Conservation (phyloP, 768 basidiomycete species). For the Suillus spraguei region DNA sequence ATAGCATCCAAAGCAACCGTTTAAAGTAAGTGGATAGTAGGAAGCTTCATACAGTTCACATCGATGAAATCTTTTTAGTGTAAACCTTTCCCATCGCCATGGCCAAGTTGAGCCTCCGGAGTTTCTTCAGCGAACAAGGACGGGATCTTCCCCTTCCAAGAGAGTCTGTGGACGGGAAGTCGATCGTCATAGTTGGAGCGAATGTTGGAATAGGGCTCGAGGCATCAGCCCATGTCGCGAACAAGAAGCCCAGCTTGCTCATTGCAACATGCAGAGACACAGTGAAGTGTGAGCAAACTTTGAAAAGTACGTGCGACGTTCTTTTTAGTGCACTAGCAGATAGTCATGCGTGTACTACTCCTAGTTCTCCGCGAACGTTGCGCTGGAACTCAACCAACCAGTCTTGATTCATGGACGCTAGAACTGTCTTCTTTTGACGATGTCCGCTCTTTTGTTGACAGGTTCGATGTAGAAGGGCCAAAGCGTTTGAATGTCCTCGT, state of each 20-base stretch:
- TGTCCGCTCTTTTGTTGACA: conserved; percentile 35
- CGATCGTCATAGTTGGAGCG: conserved; percentile 52
- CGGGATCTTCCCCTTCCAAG: conserved; percentile 11
- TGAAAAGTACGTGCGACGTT: conserved; percentile 18
- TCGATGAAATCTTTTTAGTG: background rate
- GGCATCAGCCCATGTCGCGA: conserved; percentile 33
- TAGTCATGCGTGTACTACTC: conserved; percentile 22
- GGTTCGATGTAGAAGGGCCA: conserved; percentile 26
- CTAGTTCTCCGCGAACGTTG: conserved; percentile 11
- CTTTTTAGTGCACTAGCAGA: background rate
- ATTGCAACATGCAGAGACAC: conserved; percentile 37
- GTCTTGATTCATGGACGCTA: conserved; percentile 32
- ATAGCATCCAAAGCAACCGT: background rate
- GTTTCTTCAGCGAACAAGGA: conserved; percentile 29
- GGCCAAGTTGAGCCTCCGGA: conserved; percentile 18
- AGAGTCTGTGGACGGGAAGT: conserved; percentile 41
- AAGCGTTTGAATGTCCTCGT: conserved; percentile 32
- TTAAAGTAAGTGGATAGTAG: background rate
- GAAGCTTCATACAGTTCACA: background rate
- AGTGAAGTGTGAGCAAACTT: conserved; percentile 27
- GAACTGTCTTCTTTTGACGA: conserved; percentile 36
- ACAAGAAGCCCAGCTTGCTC: conserved; percentile 33
- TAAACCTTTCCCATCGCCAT: background rate
- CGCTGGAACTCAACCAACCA: background rate
- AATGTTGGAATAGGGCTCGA: conserved; percentile 44